Conservation (phyloP, 371 early-diverging fungal genomes). For the Choanephora cucurbitarum region DNA sequence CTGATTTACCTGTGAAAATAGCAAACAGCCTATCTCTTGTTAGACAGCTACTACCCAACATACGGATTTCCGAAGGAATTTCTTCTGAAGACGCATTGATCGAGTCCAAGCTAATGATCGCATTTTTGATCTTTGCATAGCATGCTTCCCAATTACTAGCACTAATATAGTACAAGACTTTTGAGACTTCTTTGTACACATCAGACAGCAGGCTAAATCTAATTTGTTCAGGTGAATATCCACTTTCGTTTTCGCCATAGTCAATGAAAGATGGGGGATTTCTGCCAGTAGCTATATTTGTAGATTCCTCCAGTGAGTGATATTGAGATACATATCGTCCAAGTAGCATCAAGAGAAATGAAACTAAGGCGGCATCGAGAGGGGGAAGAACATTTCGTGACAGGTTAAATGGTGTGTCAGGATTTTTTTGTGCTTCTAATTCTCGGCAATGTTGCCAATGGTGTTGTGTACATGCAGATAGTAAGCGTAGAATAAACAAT, state of each 20-base stretch:
- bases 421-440: slow-evolving; percentile 15
- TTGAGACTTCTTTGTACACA: slow-evolving; percentile 69
- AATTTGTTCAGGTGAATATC: slow-evolving; percentile 34
- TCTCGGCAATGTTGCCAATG: slow-evolving; percentile 55
- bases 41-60: slow-evolving; percentile 75
- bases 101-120: slow-evolving; percentile 50
- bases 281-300: slow-evolving; percentile 22
- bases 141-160: slow-evolving; percentile 83
- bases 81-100: slow-evolving; percentile 44
- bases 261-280: slow-evolving; percentile 3
- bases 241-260: slow-evolving; percentile 12
- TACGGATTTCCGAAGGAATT: slow-evolving; percentile 67
- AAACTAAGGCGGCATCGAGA: slow-evolving; percentile 70
- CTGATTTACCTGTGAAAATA: slow-evolving; percentile 62
- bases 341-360: slow-evolving; percentile 64
- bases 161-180: slow-evolving; percentile 77
- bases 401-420: slow-evolving; percentile 15
- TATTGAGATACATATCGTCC: slow-evolving; percentile 65
- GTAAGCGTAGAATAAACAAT: slow-evolving; percentile 69
- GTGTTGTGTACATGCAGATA: slow-evolving; percentile 76
- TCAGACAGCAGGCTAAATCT: slow-evolving; percentile 53
- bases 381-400: slow-evolving; percentile 47
- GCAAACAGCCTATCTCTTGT: slow-evolving; percentile 66
- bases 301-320: slow-evolving; percentile 41
- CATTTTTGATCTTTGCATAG: slow-evolving; percentile 67